Evolutionary conservation across 805 yeast species (phyloP), one percentile per base, ranked within the genome.

Genomic region (Wickerhamomyces sydowiorum): DNA sequence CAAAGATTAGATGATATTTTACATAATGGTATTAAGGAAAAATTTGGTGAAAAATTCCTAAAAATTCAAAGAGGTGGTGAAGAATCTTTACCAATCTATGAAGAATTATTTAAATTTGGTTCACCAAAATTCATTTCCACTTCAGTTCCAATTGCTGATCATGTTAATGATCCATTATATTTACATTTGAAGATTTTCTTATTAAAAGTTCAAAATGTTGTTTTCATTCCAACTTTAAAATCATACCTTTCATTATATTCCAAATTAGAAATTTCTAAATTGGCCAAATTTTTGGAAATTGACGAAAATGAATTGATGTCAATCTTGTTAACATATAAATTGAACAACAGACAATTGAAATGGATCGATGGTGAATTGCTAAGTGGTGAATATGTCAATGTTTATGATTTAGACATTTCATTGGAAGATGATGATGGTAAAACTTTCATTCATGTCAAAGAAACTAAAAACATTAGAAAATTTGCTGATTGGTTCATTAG

Each of bases 401-500:
- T 67, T 17, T 64, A 73, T 37, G 77, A 72, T 44, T 52, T 72
- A 27, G 76, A 72, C 47, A 67, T 72, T 43, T 60, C 59, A 18
- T 53, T 72, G 24, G 63, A 64, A 22, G 62, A 60, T 42, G 74
- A 67, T 42, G 61, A 62, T 20, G 53, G 47, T 4, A 53, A 53
- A 41, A 37, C 46, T 39, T 45, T 67, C 36, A 61, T 72, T 41
- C 67, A 69, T 47, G 69, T 72, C 37, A 62, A 70, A 39, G 75
- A 72, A 54, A 59, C 66, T 36, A 69, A 70, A 51, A 61, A 62
- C 29, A 71, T 70, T 17, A 60, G 75, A 47, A 67, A 66, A 55
- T 72, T 67, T 49, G 70, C 72, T 34, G 75, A 73, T 49, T 72
- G 76, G 77, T 72, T 72, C 44, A 58, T 72, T 38, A 64, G 76